Percentiles rank a stretch among this genome's conserved stretches.
Evolutionary conservation across 2,329 filamentous ascomycete species (phyloP).

Genomic region (Zymoseptoria ardabiliae): DNA sequence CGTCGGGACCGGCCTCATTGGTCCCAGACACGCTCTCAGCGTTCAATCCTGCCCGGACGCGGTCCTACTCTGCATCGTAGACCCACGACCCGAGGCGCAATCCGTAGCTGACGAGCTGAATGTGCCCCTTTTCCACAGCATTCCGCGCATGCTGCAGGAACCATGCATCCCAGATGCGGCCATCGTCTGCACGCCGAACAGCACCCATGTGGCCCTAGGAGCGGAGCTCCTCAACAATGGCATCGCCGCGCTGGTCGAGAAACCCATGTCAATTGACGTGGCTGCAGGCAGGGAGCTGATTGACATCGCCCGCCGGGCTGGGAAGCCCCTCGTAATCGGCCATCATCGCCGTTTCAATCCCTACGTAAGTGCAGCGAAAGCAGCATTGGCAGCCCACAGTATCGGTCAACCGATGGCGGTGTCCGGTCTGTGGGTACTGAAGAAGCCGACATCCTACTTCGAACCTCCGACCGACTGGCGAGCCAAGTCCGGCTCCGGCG

Average conservation of each 20-base stretch:
- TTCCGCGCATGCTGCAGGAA: constrained; percentile 39
- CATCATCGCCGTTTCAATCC: constrained; percentile 56
- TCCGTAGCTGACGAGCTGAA: constrained; percentile 32
- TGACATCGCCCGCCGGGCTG: constrained; percentile 13
- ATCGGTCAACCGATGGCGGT: constrained; percentile 47
- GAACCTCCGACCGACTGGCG: constrained; percentile 44
- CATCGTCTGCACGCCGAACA: constrained; percentile 54
- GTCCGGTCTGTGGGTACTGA: constrained; percentile 48
- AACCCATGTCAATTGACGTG: constrained; percentile 45
- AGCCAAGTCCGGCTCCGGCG: constrained; percentile 34
- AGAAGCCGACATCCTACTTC: constrained; percentile 49
- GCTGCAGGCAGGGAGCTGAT: constrained; percentile 31
- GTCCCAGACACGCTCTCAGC: constrained; percentile 44
- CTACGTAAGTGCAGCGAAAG: constrained; percentile 46
- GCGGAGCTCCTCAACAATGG: constrained; percentile 42
- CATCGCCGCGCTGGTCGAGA: constrained; percentile 52
- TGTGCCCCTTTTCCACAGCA: constrained; percentile 35
- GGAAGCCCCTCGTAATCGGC: constrained; percentile 44
- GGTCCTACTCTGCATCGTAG: constrained; percentile 40
- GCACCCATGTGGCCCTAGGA: constrained; percentile 48
- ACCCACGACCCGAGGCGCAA: constrained; percentile 36
- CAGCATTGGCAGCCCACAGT: constrained; percentile 32
- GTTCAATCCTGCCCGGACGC: constrained; percentile 34
- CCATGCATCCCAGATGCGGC: constrained; percentile 44
- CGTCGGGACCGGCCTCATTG: constrained; percentile 44